Conservation (phyloP, 352 stramenopile species). For the Phytophthora litchii region DNA sequence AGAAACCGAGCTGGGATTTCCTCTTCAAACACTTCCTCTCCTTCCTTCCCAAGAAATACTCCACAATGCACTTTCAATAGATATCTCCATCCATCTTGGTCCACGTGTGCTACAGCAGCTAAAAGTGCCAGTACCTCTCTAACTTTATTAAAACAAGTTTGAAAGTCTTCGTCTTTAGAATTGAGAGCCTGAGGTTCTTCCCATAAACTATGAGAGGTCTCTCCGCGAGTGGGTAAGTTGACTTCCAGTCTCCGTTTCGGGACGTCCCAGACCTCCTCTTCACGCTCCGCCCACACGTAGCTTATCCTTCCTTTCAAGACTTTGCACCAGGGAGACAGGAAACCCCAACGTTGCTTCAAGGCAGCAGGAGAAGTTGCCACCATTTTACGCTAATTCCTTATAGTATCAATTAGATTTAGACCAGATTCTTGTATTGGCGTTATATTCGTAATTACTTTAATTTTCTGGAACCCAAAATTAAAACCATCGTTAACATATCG, state of each 20-base stretch:
- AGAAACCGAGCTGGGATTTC: conserved; percentile 11
- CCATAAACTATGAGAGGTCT: conserved; percentile 5
- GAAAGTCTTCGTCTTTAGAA: conserved; percentile 18
- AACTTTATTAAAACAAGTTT: conserved; percentile 8
- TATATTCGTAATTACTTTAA: background rate
- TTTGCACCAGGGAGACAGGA: conserved; percentile 27
- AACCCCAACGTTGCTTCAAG: conserved; percentile 26
- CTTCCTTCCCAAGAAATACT: conserved; percentile 19
- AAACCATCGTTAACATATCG: too few species aligned
- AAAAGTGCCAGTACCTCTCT: conserved; percentile 36
- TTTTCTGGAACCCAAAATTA: too few species aligned
- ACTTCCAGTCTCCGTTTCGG: conserved; percentile 22
- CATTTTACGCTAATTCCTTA: background rate
- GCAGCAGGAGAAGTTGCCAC: conserved; percentile 8
- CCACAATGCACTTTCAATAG: conserved; percentile 33
- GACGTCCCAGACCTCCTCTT: conserved; percentile 24
- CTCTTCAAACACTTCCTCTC: conserved; percentile 23
- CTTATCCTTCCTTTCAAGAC: conserved; percentile 7
- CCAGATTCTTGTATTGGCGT: too few species aligned
- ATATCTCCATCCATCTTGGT: conserved; percentile 31
- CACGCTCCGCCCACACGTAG: conserved; percentile 8
- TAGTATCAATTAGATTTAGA: background rate
- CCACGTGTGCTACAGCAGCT: conserved; percentile 29
- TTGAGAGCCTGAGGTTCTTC: background rate
- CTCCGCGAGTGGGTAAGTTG: conserved; percentile 12